Evolutionary conservation across 495 filamentous ascomycete genomes (phyloP).

Genomic region (Trypethelium eluteriae): DNA sequence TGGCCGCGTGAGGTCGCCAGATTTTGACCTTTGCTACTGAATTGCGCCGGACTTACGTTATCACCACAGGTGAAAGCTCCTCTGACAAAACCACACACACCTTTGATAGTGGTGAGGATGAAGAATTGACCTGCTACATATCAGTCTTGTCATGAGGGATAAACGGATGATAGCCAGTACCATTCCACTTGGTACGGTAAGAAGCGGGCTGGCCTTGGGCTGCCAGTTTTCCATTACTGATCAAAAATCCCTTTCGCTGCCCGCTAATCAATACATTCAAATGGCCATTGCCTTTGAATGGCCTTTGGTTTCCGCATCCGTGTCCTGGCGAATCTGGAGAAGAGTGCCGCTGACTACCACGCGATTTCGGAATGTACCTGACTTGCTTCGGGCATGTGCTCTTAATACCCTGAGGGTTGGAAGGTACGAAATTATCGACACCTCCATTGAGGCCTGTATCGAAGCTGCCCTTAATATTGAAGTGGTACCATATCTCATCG

Average conservation of each 20-base stretch:
- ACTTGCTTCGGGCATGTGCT: slow-evolving; percentile 3
- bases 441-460: not conserved
- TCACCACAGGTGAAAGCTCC: not conserved
- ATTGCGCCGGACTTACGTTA: not conserved
- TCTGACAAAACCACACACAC: not conserved
- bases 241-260: not conserved
- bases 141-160: not conserved
- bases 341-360: not conserved
- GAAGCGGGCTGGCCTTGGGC: not conserved
- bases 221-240: not conserved
- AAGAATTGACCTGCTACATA: not conserved
- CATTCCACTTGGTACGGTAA: not conserved
- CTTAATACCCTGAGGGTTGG: not conserved
- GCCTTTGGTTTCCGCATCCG: not conserved
- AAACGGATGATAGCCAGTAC: not conserved
- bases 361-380: not conserved
- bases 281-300: not conserved
- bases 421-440: not conserved
- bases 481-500: slow-evolving; percentile 72
- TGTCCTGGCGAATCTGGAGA: not conserved
- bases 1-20: not conserved
- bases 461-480: slow-evolving; percentile 59
- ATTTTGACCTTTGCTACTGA: not conserved
- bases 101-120: not conserved
- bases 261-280: not conserved